phyloP scores from a whole-genome alignment of 805 yeast species.

The Debaryomyces castellii region DNA sequence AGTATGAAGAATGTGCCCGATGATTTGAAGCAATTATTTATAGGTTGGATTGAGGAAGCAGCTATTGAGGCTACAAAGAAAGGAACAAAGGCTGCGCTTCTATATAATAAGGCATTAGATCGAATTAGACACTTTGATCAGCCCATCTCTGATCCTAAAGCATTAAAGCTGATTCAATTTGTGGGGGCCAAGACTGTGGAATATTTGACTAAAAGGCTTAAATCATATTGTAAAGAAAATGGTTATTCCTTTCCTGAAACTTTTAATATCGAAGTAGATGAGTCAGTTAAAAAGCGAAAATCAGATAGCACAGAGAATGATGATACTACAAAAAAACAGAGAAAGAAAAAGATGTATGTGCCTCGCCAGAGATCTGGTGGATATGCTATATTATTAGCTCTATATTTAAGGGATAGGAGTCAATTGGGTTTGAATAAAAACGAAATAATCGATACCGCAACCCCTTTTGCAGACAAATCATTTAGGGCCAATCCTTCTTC shows the following conservation, averaged over 20 bases:
- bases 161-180: constrained; percentile 57
- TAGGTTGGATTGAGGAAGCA: constrained; percentile 59
- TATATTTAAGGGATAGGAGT: constrained; percentile 48
- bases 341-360: constrained; percentile 46
- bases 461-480: constrained; percentile 55
- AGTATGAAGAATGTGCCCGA: constrained; percentile 2
- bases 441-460: constrained; percentile 54
- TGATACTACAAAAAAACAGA: constrained; percentile 14
- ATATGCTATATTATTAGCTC: constrained; percentile 71
- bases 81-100: constrained; percentile 52
- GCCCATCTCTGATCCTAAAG: constrained; percentile 52
- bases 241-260: constrained; percentile 46
- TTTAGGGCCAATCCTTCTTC: constrained; percentile 61
- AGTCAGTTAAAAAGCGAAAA: not conserved
- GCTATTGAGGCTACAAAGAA: constrained; percentile 43
- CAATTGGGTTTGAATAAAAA: constrained; percentile 63
- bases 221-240: constrained; percentile 55
- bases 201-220: constrained; percentile 46
- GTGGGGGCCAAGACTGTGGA: constrained; percentile 72
- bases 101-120: constrained; percentile 57
- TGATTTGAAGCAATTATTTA: constrained; percentile 52
- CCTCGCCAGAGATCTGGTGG: constrained; percentile 82
- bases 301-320: not conserved
- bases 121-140: constrained; percentile 46
- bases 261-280: constrained; percentile 14